phyloP scores from a whole-genome alignment of 2,329 filamentous ascomycete genomes.

The Neonectria magnoliae region DNA sequence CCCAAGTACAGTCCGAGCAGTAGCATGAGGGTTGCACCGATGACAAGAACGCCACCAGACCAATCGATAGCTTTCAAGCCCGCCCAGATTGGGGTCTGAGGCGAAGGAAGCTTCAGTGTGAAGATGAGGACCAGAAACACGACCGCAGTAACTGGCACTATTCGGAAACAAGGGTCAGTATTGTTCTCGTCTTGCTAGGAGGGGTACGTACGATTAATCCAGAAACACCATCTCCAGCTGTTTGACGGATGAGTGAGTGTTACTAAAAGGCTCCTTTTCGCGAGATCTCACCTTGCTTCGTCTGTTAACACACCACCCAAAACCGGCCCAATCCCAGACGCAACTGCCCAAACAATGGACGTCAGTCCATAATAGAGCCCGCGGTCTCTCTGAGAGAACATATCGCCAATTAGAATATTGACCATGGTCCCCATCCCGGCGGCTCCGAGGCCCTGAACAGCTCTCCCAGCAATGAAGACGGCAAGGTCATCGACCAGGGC shows the following conservation, averaged over 20 bases:
- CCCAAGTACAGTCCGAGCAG: conserved; percentile 77
- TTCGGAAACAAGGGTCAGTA: not conserved
- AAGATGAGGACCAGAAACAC: conserved; percentile 68
- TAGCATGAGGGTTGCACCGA: conserved; percentile 74
- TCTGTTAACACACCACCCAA: conserved; percentile 73
- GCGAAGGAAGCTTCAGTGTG: conserved; percentile 74
- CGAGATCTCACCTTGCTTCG: conserved; percentile 57
- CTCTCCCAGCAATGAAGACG: conserved; percentile 51
- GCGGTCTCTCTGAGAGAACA: conserved; percentile 55
- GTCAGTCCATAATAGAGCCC: conserved; percentile 70
- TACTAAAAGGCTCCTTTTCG: fast-evolving
- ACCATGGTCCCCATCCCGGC: conserved; percentile 63
- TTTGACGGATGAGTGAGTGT: not conserved
- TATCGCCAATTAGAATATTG: conserved; percentile 63
- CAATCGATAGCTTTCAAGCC: conserved; percentile 71
- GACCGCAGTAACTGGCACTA: conserved; percentile 60
- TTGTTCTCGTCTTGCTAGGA: conserved; percentile 40
- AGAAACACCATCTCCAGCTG: conserved; percentile 59
- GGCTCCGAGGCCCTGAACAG: conserved; percentile 62
- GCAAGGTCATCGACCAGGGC: conserved; percentile 58
- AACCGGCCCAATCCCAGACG: conserved; percentile 72
- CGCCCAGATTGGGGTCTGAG: conserved; percentile 68
- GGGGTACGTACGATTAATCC: conserved; percentile 58
- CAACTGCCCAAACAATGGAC: conserved; percentile 73
- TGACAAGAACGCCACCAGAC: conserved; percentile 69